These are phyloP conservation scores for Volvariella surrecta DNA, from an alignment of 1,284 basidiomycete genomes.

Conservation along the genomic window DNA sequence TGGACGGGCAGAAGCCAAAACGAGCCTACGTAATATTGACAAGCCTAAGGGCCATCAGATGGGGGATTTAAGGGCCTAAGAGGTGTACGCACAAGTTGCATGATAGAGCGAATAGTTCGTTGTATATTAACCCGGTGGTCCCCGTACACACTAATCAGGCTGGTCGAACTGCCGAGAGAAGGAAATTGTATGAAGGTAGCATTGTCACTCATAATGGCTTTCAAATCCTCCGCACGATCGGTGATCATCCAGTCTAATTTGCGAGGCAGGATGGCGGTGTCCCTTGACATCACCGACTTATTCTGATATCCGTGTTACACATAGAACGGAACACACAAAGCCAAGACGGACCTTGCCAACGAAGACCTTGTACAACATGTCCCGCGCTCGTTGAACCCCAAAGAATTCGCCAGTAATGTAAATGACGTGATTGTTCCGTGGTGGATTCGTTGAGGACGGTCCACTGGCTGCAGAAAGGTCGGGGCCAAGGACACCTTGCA, in stretches of 20 bases:
- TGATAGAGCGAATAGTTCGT: constrained; percentile 89
- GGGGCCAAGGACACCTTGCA: constrained; percentile 78
- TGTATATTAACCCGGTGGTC: constrained; percentile 95
- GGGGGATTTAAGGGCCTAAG: constrained; percentile 4
- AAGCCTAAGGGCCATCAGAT: constrained; percentile 49
- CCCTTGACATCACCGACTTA: constrained; percentile 86
- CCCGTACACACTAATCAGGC: constrained; percentile 89
- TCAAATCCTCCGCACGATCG: constrained; percentile 87
- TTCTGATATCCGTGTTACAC: constrained; percentile 40
- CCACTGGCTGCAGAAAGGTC: constrained; percentile 33
- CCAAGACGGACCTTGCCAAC: constrained; percentile 64
- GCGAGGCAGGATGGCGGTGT: constrained; percentile 90
- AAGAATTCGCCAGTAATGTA: constrained; percentile 99
- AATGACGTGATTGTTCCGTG: constrained; percentile 66
- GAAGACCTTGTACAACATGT: constrained; percentile 90
- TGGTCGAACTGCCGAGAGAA: constrained; percentile 83
- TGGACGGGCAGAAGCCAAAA: constrained; percentile 94
- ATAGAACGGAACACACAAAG: constrained; percentile 6
- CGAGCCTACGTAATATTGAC: constrained; percentile 92
- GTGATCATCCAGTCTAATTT: constrained; percentile 98
- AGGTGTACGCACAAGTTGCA: constrained; percentile 76
- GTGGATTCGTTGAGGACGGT: constrained; percentile 23
- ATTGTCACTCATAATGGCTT: constrained; percentile 91
- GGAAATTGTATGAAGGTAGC: constrained; percentile 95
- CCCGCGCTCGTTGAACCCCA: constrained; percentile 88